phyloP scores from a whole-genome alignment of 305 asterid species.

The Lippia alba region DNA sequence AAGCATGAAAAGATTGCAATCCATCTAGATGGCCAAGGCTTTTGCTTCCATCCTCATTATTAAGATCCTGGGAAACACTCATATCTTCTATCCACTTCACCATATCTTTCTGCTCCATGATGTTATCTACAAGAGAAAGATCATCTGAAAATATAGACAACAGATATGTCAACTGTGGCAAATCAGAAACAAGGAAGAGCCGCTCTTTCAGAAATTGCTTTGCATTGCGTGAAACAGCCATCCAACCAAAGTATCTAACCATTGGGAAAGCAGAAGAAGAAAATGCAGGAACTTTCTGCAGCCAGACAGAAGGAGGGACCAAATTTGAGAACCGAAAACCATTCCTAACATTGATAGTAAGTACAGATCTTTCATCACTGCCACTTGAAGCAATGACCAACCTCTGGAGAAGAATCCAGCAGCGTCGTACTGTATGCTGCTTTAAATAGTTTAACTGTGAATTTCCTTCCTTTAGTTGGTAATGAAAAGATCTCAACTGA shows the following conservation, averaged over 20 bases:
- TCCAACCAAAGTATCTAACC: conserved; percentile 92
- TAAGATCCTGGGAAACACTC: conserved; percentile 39
- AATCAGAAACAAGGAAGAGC: conserved; percentile 91
- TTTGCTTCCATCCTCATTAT: conserved; percentile 45
- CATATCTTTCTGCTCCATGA: conserved; percentile 53
- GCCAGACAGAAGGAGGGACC: conserved; percentile 84
- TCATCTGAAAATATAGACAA: conserved; percentile 86
- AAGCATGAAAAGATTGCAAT: conserved; percentile 62
- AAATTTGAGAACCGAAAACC: conserved; percentile 85
- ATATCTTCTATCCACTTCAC: conserved; percentile 44
- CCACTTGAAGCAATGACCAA: conserved; percentile 94
- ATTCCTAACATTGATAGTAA: conserved; percentile 55
- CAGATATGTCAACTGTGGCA: conserved; percentile 74
- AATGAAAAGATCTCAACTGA: conserved; percentile 56
- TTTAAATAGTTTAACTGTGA: conserved; percentile 53
- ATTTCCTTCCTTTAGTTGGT: conserved; percentile 66
- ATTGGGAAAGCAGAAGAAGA: conserved; percentile 81
- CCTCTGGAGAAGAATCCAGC: conserved; percentile 83
- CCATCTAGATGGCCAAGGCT: conserved; percentile 48
- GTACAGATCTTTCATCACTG: conserved; percentile 65
- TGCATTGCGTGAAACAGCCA: conserved; percentile 92
- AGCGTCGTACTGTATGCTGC: conserved; percentile 73
- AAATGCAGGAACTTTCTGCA: conserved; percentile 73
- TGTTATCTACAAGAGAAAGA: conserved; percentile 67
- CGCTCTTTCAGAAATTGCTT: conserved; percentile 81